phyloP scores from a whole-genome alignment of 306 rosid species.

The Rubus idaeus region DNA sequence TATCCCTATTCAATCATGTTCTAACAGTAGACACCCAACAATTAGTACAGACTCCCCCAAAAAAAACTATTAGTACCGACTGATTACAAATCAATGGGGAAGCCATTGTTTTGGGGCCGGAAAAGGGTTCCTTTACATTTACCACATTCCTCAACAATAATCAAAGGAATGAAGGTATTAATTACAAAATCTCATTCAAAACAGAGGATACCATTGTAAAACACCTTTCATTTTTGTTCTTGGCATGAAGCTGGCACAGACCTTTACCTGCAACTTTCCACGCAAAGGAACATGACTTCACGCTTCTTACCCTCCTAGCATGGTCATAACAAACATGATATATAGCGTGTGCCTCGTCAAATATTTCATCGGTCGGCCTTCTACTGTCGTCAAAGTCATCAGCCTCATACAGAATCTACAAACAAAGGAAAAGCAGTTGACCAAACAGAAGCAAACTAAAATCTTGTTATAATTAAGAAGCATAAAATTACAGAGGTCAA shows the following conservation, averaged over 20 bases:
- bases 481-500: not conserved
- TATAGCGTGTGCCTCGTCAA: conserved; percentile 55
- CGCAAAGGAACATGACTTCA: not conserved
- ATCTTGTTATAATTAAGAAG: not conserved
- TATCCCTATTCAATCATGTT: too few species aligned
- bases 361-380: conserved; percentile 40
- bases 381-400: conserved; percentile 40
- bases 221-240: not conserved
- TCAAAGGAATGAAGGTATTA: not conserved
- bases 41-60: too few species aligned
- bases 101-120: not conserved
- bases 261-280: conserved; percentile 6
- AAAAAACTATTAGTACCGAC: too few species aligned
- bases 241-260: not conserved
- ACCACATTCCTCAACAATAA: not conserved
- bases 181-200: not conserved
- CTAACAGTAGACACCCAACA: not conserved
- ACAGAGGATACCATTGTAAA: not conserved
- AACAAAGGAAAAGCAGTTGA: conserved; percentile 5
- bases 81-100: not conserved
- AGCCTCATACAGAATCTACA: conserved; percentile 52
- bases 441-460: conserved; percentile 3
- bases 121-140: not conserved
- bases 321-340: conserved; percentile 49
- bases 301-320: conserved; percentile 23